phyloP scores from a whole-genome alignment of 345 rosid species.

The Salix viminalis region DNA sequence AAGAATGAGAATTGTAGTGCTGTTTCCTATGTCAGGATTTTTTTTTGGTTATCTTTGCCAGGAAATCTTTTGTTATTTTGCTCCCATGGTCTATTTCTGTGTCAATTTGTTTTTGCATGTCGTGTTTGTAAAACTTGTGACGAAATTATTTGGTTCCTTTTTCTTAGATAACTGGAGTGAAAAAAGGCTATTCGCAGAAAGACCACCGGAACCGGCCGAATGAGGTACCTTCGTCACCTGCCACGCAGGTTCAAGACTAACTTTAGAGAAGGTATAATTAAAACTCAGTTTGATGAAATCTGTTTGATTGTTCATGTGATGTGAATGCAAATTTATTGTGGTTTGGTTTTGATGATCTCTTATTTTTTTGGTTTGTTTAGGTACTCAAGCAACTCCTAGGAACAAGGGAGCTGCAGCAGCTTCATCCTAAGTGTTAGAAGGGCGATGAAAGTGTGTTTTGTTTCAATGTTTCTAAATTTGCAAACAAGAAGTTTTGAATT shows the following conservation, averaged over 20 bases:
- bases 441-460: constrained; percentile 3
- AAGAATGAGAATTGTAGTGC: too few relatives aligned
- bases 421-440: constrained; percentile 12
- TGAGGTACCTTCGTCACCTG: constrained; percentile 22
- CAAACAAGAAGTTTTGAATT: constrained; percentile 18
- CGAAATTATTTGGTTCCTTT: background rate
- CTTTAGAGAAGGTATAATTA: constrained; percentile 14
- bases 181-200: constrained; percentile 25
- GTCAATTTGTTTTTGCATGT: background rate
- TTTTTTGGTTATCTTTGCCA: too few relatives aligned
- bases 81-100: too few relatives aligned
- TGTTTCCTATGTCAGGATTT: too few relatives aligned
- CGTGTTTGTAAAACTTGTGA: too few relatives aligned
- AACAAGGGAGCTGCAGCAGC: constrained; percentile 19
- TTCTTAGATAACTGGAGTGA: constrained; percentile 23
- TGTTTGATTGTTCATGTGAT: background rate
- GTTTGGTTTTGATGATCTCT: background rate
- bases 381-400: constrained; percentile 26
- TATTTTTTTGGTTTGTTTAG: background rate
- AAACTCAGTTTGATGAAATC: background rate
- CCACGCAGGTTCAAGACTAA: constrained; percentile 29
- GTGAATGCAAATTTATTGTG: background rate
- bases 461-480: constrained; percentile 12
- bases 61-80: too few relatives aligned
- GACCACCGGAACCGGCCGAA: constrained; percentile 27